Evolutionary conservation across 164 flowering plant species (phyloP).

Genomic region (Liquidambar formosana): DNA sequence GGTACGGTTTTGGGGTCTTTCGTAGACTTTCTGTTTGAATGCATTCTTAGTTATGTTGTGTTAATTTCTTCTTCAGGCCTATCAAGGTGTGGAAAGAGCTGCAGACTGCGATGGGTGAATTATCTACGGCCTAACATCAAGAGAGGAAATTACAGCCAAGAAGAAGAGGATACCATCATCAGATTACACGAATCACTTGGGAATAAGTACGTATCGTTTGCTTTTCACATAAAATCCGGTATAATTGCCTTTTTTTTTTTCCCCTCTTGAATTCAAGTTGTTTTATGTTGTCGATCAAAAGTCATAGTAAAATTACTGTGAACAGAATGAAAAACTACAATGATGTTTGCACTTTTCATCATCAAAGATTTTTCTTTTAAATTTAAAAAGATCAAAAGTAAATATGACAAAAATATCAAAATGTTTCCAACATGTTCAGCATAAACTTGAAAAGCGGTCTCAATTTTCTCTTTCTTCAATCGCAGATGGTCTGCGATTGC

Average conservation of each 20-base stretch:
- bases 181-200: constrained; percentile 21
- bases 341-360: no score
- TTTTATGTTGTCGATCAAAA: no score
- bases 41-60: background rate
- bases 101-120: constrained; percentile 36
- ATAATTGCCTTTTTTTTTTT: no score
- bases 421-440: no score
- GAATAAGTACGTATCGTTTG: constrained; percentile 14
- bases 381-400: no score
- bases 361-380: no score
- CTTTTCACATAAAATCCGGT: background rate
- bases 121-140: constrained; percentile 32
- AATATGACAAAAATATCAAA: no score
- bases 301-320: no score
- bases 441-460: no score
- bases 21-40: background rate
- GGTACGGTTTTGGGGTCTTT: no score
- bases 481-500: constrained; percentile 40
- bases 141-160: constrained; percentile 29
- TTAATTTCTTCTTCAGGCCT: constrained; percentile 13
- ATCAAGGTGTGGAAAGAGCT: constrained; percentile 32
- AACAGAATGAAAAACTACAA: no score
- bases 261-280: no score
- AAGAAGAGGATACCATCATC: constrained; percentile 33
- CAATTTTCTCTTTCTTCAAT: background rate